Base-by-base conservation (phyloP, 139 green algal genomes). In the Coelastrella sp. region DNA sequence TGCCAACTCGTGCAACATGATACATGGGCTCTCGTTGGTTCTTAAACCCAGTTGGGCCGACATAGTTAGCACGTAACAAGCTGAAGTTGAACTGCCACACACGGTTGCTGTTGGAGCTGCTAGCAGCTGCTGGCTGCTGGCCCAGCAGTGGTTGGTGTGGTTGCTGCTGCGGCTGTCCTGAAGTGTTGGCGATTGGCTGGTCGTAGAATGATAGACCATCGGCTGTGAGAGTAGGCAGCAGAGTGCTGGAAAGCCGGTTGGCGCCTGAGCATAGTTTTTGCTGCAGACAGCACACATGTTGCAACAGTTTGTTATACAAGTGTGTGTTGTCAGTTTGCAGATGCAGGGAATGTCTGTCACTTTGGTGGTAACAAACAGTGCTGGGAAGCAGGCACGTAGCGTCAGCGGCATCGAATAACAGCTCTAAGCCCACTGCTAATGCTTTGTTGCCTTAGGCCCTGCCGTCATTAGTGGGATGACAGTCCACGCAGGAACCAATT, bases 71-170 rank as follows among this genome's bases (percentile, higher is more conserved):
- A 32, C 57, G 56, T 54, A 80, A 14, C 17, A 88, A 17, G 66
- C 66, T 57, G 5, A 88, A n/a, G 20, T 73, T 58, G 77, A 88
- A 80, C 47, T 88, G 83, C 83, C 54, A 80, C 3, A 87, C 32
- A 14, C 32, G 57, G 22, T 73, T 87, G 64, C 13, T 77, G 81
- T 61, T 77, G 82, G 64, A 71, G 78, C 78, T 68, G 78, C 78
- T 87, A 32, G n/a, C n/a, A n/a, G 11, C 81, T 73, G 80, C 13
- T 23, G 17, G 13, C n/a, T n/a, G 19, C 17, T 6, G 68, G 17
- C 14, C 5, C 54, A 71, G 77, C 77, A 66, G 77, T 23, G n/a
- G 79, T 19, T 73, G 79, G 7, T 71, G 57, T 86, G 80, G 8
- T 10, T 22, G 80, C 59, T 56, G 59, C 59, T 73, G 59, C 74